A percentile compares a stretch with the other conserved stretches of the same genome.
These are phyloP conservation scores for Acanthamoeba healyi DNA, from an alignment of 208 protist genomes.

Conservation along the genomic window DNA sequence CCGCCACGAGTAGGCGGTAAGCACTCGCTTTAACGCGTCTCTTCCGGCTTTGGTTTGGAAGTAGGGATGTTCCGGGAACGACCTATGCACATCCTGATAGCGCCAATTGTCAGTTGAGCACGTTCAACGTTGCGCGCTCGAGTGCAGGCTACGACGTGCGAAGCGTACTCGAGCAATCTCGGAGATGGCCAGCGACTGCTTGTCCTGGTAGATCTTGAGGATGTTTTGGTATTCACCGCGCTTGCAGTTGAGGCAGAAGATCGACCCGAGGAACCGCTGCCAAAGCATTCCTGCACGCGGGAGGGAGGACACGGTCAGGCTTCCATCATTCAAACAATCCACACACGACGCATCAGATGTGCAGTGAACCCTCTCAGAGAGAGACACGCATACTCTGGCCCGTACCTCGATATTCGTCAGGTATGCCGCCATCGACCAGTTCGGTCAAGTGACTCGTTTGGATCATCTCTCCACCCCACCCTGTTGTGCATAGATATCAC, in stretches of 20 bases:
- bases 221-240: conserved; percentile 73
- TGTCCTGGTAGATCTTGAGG: neutral
- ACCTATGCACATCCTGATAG: conserved; percentile 83
- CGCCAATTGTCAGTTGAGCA: no score
- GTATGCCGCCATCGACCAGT: conserved; percentile 47
- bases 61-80: conserved; percentile 84
- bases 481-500: neutral
- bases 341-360: neutral
- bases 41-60: conserved; percentile 63
- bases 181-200: conserved; percentile 40
- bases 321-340: neutral
- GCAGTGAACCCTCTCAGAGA: neutral
- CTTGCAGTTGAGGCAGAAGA: conserved; percentile 37
- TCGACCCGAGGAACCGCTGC: conserved; percentile 61
- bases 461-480: conserved; percentile 61
- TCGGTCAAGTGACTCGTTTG: conserved; percentile 16
- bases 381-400: neutral
- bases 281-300: conserved; percentile 37
- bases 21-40: conserved; percentile 77
- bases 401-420: conserved; percentile 66
- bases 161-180: conserved; percentile 55
- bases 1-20: conserved; percentile 86
- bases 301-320: neutral
- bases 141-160: neutral
- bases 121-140: neutral